Evolutionary conservation across 2,329 filamentous ascomycete genomes (phyloP).

Genomic region (Colletotrichum destructivum): DNA sequence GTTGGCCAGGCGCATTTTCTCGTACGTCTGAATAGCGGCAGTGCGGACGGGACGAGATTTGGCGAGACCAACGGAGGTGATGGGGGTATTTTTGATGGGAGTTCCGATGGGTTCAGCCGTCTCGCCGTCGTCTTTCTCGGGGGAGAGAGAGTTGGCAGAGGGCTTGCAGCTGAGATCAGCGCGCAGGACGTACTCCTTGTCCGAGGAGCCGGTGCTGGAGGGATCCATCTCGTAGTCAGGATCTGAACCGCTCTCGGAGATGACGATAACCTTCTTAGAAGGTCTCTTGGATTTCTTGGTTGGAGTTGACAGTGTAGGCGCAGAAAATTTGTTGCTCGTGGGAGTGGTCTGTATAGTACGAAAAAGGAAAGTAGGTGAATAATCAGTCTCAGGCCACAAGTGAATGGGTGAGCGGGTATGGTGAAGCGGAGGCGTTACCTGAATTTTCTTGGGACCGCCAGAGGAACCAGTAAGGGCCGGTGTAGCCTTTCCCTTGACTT

Average conservation of each 20-base stretch:
- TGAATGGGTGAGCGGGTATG: background rate
- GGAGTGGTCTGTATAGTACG: background rate
- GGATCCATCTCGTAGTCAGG: constrained; percentile 1
- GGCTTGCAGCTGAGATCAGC: constrained; percentile 6
- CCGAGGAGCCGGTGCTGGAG: background rate
- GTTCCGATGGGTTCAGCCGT: background rate
- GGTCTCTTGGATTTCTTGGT: constrained; percentile 5
- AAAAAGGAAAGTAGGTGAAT: background rate
- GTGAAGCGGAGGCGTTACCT: background rate
- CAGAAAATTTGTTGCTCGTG: background rate
- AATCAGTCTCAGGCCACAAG: background rate
- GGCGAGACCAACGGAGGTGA: constrained; percentile 24
- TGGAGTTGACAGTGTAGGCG: background rate
- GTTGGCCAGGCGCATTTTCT: constrained; percentile 28
- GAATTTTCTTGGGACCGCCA: background rate
- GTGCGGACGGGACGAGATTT: constrained; percentile 37
- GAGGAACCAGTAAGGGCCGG: background rate
- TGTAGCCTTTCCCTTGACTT: background rate
- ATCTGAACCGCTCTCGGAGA: constrained; percentile 1
- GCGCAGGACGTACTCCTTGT: constrained; percentile 24
- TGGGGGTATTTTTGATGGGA: background rate
- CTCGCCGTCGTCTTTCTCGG: background rate
- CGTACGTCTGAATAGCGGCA: constrained; percentile 34
- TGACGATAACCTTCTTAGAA: background rate
- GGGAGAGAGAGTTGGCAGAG: background rate